A percentile compares a stretch with the other conserved stretches of the same genome.
phyloP scores from a whole-genome alignment of 78 protist genomes.

The Dictyostelium brefeldianum region DNA sequence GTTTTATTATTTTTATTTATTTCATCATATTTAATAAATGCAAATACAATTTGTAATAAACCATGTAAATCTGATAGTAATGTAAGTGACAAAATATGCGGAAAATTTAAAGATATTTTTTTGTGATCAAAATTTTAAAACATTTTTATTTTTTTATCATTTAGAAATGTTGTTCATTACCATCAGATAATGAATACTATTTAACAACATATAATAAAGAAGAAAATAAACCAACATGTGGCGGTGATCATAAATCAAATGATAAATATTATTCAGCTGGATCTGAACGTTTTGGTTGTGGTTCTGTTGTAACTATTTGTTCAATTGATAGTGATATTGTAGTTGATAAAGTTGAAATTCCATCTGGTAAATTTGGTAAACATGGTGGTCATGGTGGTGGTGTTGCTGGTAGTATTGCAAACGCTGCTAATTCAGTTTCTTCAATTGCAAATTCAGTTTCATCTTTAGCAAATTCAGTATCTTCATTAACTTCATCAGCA shows the following conservation, averaged over 20 bases:
- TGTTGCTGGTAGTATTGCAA: neutral
- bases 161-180: slow-evolving; percentile 47
- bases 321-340: neutral
- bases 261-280: slow-evolving; percentile 15
- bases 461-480: neutral
- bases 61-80: too few relatives aligned
- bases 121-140: too few relatives aligned
- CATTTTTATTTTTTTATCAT: neutral
- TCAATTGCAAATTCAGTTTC: slow-evolving; percentile 3
- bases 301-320: slow-evolving; percentile 31
- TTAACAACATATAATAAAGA: slow-evolving; percentile 37
- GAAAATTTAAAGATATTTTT: too few relatives aligned
- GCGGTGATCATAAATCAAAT: neutral
- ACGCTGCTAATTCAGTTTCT: neutral
- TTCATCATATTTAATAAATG: too few relatives aligned
- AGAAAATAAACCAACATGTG: slow-evolving; percentile 16
- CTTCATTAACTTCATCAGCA: neutral
- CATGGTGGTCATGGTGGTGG: neutral
- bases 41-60: too few relatives aligned
- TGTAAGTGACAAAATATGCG: too few relatives aligned
- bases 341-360: neutral
- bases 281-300: slow-evolving; percentile 58
- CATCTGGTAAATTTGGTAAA: neutral
- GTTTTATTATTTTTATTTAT: too few relatives aligned
- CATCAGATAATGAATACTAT: slow-evolving; percentile 47